Conservation (phyloP, 768 basidiomycete genomes). For the Kwoniella dendrophila region DNA sequence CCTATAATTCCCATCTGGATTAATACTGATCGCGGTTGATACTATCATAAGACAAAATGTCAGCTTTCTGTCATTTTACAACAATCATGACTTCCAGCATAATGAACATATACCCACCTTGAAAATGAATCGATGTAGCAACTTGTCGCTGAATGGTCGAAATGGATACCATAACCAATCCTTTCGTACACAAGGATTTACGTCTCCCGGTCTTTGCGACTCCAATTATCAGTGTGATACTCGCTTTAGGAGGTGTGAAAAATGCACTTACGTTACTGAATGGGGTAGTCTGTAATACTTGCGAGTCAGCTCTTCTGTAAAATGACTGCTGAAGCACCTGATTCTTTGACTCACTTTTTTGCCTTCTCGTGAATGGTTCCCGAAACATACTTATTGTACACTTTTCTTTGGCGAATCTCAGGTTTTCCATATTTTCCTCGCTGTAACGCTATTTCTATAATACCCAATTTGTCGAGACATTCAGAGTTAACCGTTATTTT, state of each 20-base stretch:
- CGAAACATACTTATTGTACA: background rate
- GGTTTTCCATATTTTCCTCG: background rate
- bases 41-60: background rate
- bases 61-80: too few relatives aligned
- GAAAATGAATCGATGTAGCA: slow-evolving; percentile 1
- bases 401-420: background rate
- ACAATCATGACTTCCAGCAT: too few relatives aligned
- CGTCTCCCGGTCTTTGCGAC: too few relatives aligned
- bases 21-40: background rate
- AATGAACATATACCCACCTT: background rate
- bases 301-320: background rate
- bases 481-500: too few relatives aligned
- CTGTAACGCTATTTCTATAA: too few relatives aligned
- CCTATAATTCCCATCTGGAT: background rate
- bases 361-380: background rate
- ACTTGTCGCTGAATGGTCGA: background rate
- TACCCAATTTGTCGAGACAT: too few relatives aligned
- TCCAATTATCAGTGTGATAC: too few relatives aligned
- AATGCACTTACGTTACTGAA: background rate
- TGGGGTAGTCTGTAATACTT: background rate
- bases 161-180: background rate
- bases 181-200: background rate
- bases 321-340: background rate
- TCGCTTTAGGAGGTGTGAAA: too few relatives aligned
- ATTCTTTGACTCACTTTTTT: background rate